These are phyloP conservation scores for Solanum appendiculatum DNA, from an alignment of 257 asterid species.

Conservation along the genomic window DNA sequence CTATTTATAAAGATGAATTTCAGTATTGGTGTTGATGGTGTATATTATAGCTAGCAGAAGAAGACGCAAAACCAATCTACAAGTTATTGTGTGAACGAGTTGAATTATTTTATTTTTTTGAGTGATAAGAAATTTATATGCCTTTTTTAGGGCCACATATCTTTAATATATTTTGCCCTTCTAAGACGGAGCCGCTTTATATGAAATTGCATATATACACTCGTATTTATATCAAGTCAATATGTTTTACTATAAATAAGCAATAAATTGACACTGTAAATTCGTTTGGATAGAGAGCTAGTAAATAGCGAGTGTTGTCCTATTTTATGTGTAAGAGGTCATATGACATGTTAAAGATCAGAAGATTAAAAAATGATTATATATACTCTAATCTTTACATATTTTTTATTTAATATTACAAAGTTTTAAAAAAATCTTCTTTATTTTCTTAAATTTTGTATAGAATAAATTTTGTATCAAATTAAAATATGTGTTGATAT, in stretches of 20 bases:
- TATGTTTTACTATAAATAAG: too few species aligned
- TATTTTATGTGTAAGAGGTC: neutral
- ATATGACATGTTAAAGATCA: too few species aligned
- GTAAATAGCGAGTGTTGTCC: neutral
- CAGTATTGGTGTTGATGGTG: neutral
- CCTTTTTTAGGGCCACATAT: neutral
- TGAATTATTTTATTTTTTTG: neutral
- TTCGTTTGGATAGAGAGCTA: too few species aligned
- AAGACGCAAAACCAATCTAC: neutral
- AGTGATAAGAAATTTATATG: neutral
- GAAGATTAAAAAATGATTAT: accelerated
- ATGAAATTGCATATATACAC: neutral
- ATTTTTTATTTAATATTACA: too few species aligned
- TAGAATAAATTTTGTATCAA: neutral
- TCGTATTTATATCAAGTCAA: too few species aligned
- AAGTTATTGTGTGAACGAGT: neutral
- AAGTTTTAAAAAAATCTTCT: too few species aligned
- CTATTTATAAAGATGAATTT: neutral
- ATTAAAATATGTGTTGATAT: neutral
- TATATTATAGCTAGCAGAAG: neutral
- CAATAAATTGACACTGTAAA: too few species aligned
- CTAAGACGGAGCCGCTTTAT: neutral
- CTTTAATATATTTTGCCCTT: neutral
- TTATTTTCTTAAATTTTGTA: too few species aligned
- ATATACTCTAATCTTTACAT: too few species aligned